Percentiles rank a stretch among this genome's conserved stretches.
Conservation (phyloP, 2,329 filamentous ascomycete species). For the Helotiales sp. region DNA sequence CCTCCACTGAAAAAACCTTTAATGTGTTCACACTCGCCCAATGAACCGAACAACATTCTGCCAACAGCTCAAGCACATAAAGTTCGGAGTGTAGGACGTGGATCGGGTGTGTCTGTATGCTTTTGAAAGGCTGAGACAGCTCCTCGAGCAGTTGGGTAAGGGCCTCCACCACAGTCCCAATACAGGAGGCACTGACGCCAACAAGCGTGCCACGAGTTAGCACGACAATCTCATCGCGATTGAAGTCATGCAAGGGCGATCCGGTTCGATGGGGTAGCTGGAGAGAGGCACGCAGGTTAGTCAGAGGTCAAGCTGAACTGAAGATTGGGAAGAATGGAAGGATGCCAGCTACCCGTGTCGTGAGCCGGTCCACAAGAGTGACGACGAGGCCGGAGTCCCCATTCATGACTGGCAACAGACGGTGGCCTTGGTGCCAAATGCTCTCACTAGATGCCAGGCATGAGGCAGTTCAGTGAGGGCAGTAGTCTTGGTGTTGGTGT, state of each 20-base stretch:
- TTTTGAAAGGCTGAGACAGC: slow-evolving; percentile 58
- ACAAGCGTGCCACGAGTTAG: slow-evolving; percentile 66
- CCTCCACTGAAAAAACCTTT: slow-evolving; percentile 30
- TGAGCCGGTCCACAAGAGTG: slow-evolving; percentile 66
- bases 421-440: slow-evolving; percentile 35
- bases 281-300: slow-evolving; percentile 22
- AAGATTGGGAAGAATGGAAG: slow-evolving; percentile 12
- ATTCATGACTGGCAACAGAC: slow-evolving; percentile 53
- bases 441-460: slow-evolving; percentile 35
- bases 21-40: slow-evolving; percentile 54
- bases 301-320: neutral
- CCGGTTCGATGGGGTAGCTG: slow-evolving; percentile 69
- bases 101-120: slow-evolving; percentile 57
- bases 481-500: neutral
- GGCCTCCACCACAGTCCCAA: slow-evolving; percentile 60
- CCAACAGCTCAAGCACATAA: slow-evolving; percentile 65
- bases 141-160: slow-evolving; percentile 64
- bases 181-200: slow-evolving; percentile 60
- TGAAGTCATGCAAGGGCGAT: slow-evolving; percentile 59
- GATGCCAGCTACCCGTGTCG: slow-evolving; percentile 58
- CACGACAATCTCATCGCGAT: slow-evolving; percentile 64
- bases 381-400: slow-evolving; percentile 63
- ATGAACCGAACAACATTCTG: slow-evolving; percentile 67
- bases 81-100: slow-evolving; percentile 68
- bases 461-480: slow-evolving; percentile 27